Base-by-base conservation (phyloP, 2,329 filamentous ascomycete genomes). In the Fusarium albidum region DNA sequence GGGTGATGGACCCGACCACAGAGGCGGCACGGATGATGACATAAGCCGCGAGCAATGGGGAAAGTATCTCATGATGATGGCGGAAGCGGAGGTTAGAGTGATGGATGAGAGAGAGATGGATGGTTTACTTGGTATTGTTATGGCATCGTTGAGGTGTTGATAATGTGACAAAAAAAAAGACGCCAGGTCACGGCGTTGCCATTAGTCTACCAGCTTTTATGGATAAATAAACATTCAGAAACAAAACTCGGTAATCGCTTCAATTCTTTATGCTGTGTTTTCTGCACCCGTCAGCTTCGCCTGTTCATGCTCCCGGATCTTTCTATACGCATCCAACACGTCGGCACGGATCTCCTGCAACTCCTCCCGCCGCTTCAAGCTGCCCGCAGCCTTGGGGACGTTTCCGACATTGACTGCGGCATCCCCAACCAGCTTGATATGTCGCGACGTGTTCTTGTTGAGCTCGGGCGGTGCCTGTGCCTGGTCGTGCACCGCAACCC, bases 391-490 rank as follows among this genome's bases (percentile, higher is more conserved):
- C 52, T 75, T 76, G 33, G 74, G 74, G 12, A 75, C 63, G 32
- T 69, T 72, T 5, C 57, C 69, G 10, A 76, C 74, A 26, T 74
- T 66, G 12, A 73, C 74, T 1, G 63, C 57, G 10, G 72, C 72
- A 10, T 67, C 71, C n/a, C 59, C 64, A 12, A 75, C 60, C n/a
- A n/a, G n/a, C 39, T 69, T 69, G 15, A 77, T 66, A 44, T 70
- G 71, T 26, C 69, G 68, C 7, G 69, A 61, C 38, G 64, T 57
- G 43, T 69, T 68, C 56, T 82, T 86, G 61, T 84, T 82, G 48
- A 96, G 81, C 58, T 84, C 83, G 0, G 93, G 92, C 26, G 93
- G 93, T 31, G 90, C 92, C 65, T 87, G 80, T 4, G 84, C 92
- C 25, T 93, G 78, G 57, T 84, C 82, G 55, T 84, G 77, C 13